phyloP scores from a whole-genome alignment of 1,284 basidiomycete species.

The Meira miltonrushii region DNA sequence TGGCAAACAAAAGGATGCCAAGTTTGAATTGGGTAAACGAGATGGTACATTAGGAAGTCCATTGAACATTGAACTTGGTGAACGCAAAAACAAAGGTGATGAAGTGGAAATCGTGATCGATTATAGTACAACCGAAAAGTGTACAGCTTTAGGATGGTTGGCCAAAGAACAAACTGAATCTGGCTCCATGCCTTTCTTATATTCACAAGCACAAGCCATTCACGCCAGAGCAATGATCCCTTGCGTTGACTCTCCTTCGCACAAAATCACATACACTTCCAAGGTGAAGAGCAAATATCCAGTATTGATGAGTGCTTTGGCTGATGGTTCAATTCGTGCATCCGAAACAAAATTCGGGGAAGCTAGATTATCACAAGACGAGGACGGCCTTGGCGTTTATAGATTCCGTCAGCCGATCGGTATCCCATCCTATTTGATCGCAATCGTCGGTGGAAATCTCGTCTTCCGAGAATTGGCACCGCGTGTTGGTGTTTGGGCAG shows the following conservation, averaged over 20 bases:
- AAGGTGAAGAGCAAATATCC: constrained; percentile 36
- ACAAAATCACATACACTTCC: constrained; percentile 50
- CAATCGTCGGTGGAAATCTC: constrained; percentile 48
- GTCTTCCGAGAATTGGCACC: constrained; percentile 44
- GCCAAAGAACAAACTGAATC: constrained; percentile 81
- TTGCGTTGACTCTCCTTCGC: constrained; percentile 47
- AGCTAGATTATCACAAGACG: background rate
- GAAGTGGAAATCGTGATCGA: constrained; percentile 33
- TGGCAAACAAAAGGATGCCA: constrained; percentile 55
- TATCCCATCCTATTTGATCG: constrained; percentile 49
- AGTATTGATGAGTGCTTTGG: constrained; percentile 50
- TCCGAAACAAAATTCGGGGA: constrained; percentile 11
- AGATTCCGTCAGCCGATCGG: constrained; percentile 44
- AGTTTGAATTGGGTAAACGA: constrained; percentile 58
- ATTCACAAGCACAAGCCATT: constrained; percentile 83
- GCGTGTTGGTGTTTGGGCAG: constrained; percentile 50
- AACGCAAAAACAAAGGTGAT: constrained; percentile 32
- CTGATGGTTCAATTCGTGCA: constrained; percentile 25
- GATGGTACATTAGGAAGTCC: constrained; percentile 54
- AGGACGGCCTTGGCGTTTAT: constrained; percentile 22
- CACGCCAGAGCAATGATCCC: constrained; percentile 35
- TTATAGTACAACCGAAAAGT: constrained; percentile 66
- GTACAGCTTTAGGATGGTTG: constrained; percentile 89
- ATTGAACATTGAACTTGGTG: constrained; percentile 52
- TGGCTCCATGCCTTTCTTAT: constrained; percentile 71